phyloP scores from a whole-genome alignment of 2,329 filamentous ascomycete genomes.

The Penicillium sp. region DNA sequence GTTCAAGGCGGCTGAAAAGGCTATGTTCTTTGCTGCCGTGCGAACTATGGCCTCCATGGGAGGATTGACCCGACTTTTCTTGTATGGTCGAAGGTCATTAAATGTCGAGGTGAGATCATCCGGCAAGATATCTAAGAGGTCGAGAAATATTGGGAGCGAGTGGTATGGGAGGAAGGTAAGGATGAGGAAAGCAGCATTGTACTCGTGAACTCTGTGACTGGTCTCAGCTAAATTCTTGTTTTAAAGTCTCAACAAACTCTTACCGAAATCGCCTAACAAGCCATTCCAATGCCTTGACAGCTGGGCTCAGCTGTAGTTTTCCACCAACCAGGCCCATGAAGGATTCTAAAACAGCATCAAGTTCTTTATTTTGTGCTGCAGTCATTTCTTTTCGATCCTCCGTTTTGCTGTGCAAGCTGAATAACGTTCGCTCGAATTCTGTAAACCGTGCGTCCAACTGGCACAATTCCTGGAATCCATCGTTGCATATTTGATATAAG shows the following conservation, averaged over 20 bases:
- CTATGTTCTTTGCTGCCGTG: constrained; percentile 71
- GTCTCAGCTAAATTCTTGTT: constrained; percentile 15
- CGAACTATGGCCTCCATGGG: constrained; percentile 80
- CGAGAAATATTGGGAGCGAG: constrained; percentile 76
- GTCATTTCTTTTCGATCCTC: constrained; percentile 87
- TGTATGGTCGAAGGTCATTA: constrained; percentile 82
- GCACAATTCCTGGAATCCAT: constrained; percentile 90
- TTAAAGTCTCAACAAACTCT: constrained; percentile 19
- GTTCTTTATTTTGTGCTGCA: constrained; percentile 71
- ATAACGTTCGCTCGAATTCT: constrained; percentile 72
- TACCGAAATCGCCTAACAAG: constrained; percentile 85
- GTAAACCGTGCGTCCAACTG: constrained; percentile 75
- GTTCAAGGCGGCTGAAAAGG: constrained; percentile 73
- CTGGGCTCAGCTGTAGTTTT: constrained; percentile 76
- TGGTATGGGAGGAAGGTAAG: constrained; percentile 93
- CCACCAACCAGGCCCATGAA: constrained; percentile 79
- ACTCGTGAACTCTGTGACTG: constrained; percentile 72
- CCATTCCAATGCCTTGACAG: constrained; percentile 92
- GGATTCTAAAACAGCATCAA: constrained; percentile 72
- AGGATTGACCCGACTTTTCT: constrained; percentile 69
- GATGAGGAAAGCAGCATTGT: constrained; percentile 74
- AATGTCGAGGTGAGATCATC: constrained; percentile 67
- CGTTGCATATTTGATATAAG: constrained; percentile 78
- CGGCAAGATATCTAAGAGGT: constrained; percentile 82
- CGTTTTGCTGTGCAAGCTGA: constrained; percentile 87